Evolutionary conservation across 257 asterid genomes (phyloP).

Genomic region (Agastache rugosa): DNA sequence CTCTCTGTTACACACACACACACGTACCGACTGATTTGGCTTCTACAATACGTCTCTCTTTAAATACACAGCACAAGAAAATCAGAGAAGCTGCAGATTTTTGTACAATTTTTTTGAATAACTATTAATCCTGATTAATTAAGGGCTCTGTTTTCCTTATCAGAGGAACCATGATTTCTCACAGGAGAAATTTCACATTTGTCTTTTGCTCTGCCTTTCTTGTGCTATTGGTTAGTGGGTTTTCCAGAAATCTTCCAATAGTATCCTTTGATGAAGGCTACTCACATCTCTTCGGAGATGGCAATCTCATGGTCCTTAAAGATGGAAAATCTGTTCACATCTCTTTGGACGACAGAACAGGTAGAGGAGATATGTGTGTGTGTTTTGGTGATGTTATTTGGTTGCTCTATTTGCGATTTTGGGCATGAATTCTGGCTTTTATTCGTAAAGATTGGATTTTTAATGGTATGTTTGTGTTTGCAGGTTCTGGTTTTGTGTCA

Average conservation of each 20-base stretch:
- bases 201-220: constrained; percentile 43
- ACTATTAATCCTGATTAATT: background rate
- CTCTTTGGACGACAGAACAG: constrained; percentile 83
- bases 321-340: constrained; percentile 80
- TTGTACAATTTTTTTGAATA: constrained; percentile 19
- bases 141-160: constrained; percentile 1
- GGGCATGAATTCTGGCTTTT: constrained; percentile 4
- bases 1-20: constrained; percentile 19
- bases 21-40: constrained; percentile 35
- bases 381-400: background rate
- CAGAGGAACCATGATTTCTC: constrained; percentile 45
- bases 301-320: constrained; percentile 68
- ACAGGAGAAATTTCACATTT: constrained; percentile 30
- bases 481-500: constrained; percentile 93
- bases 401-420: background rate
- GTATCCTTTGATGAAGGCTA: constrained; percentile 87
- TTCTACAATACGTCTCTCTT: constrained; percentile 43
- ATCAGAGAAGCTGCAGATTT: constrained; percentile 24
- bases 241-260: constrained; percentile 67
- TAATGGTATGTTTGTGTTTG: constrained; percentile 22
- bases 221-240: constrained; percentile 53
- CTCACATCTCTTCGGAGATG: constrained; percentile 84
- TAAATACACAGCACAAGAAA: constrained; percentile 29
- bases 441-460: constrained; percentile 34
- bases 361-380: constrained; percentile 28